Evolutionary conservation across 371 early-diverging fungal species (phyloP), one percentile per base, ranked within the genome.

Genomic region (Mortierella sp.): DNA sequence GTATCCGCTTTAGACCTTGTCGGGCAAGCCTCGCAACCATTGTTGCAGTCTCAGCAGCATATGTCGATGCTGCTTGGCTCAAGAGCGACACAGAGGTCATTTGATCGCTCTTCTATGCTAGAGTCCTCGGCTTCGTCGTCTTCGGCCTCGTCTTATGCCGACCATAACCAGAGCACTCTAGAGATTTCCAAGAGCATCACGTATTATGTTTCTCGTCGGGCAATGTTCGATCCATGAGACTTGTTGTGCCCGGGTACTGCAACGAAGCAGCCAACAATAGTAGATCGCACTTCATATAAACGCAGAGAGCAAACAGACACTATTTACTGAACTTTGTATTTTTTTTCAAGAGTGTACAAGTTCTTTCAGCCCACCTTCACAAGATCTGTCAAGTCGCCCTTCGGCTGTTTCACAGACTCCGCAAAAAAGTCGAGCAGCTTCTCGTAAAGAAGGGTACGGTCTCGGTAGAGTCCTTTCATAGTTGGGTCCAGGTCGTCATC

Each of bases 371-470:
- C 72, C 9, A 86, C 60, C 70, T 79, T 86, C 41, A 94, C 84
- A 47, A 92, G 80, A 72, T 92, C 93, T 19, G 89, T 83, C 51
- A 95, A 62, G 53, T 91, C 90, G 24, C 82, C 89, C 26, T 84
- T 82, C 9, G 96, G 96, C 60, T 94, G 93, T 64, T 91, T 88
- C 92, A 93, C 91, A 32, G 82, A 78, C 30, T 89, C 84, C 8
- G 96, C 93, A 81, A 95, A 92, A 71, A 83, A 94, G 23, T 81
- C 84, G 28, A 94, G 79, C 31, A 95, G 75, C 17, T 65, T 79
- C 39, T 94, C 91, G 75, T 89, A 94, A 39, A 95, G 60, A 49
- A 84, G 80, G 0, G 84, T 89, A 17, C 96, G 86, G 19, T 84
- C 76, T 17, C 68, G 65, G 60, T 80, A 84, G 26, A 80, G 61